Base-by-base conservation (phyloP, 2,329 filamentous ascomycete species). In the Colletotrichum gigasporum region DNA sequence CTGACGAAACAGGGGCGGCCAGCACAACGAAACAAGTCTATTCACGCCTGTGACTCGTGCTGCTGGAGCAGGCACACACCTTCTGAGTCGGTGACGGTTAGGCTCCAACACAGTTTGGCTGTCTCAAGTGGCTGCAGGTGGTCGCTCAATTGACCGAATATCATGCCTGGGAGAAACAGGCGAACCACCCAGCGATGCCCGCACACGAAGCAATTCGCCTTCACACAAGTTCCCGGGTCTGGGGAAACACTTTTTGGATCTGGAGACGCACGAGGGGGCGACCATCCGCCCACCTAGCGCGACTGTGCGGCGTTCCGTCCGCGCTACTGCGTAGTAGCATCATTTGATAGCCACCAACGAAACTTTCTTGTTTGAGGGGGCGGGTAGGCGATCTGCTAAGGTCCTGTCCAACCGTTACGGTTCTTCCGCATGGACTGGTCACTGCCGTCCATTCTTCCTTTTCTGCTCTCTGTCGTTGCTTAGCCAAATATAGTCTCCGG, bases 361-460 rank as follows among this genome's bases (percentile, higher is more conserved):
- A 47, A 47, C 28, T 58, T 47, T 47, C 39, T 42, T 54, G 20
- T 44, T 14, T 11, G n/a, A 28, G 20, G 20, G 28, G 56, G 48
- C 55, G 48, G 55, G 55, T 53, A 54, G 39, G 12, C 58, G 42
- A 61, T 61, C 56, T 54, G 35, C 56, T 60, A 50, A 41, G 30
- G 34, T 14, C 14, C 48, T 37, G 34, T 14, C 14, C 48, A 32
- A 10, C 26, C 24, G 41, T 42, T 47, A 14, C 30, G 53, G 53
- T 7, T 30, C 50, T 54, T 48, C 41, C 32, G 28, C 61, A 28
- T 41, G 20, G 47, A 32, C n/a, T 8, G 16, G 32, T 30, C 20
- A 14, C 18, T 18, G 48, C 42, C 28, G 18, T 14, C 34, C n/a
- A 28, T 50, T 30, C 30, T 48, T 34, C 28, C 34, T 55, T 42